Base-by-base conservation (phyloP, 2,329 filamentous ascomycete genomes). In the Apiospora pterosperma region DNA sequence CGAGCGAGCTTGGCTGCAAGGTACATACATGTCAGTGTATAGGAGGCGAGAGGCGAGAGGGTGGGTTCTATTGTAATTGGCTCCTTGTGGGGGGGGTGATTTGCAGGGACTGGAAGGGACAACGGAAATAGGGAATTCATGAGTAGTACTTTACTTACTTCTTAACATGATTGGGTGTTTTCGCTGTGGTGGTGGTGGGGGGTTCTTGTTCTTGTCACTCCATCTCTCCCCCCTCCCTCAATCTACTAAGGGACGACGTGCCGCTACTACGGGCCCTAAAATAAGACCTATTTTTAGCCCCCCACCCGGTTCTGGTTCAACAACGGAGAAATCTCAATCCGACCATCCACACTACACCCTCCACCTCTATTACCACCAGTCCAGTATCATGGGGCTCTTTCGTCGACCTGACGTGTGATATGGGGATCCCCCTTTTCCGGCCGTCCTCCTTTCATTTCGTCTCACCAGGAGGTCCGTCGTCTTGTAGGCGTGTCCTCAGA, bases 191-290 rank as follows among this genome's bases (percentile, higher is more conserved):
- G 48, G 48, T n/a, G 19, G 48, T 34, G 48, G 48, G 48, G 48
- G 3, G 4, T 28, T 55, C 2, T 2, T 4, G 42, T 48, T 48
- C 25, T 55, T 28, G n/a, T n/a, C n/a, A n/a, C n/a, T n/a, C n/a
- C n/a, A n/a, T n/a, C 48, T 19, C 48, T 55, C 34, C 31, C 28
- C 12, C 48, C 48, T 28, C 38, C 28, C 31, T 31, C 25, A 52
- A 52, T 19, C 25, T 31, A 52, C 16, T n/a, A n/a, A n/a, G n/a
- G n/a, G n/a, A 31, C 21, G 21, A 25, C 34, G 48, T 34, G 28
- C 48, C 48, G 34, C 48, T 55, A 55, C 48, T 55, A 55, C 48
- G 48, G 48, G 48, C 48, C 48, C 48, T 55, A 55, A 55, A 55
- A n/a, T 34, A 19, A 55, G 28, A 10, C 48, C 48, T 55, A 55